Evolutionary conservation across 2,329 filamentous ascomycete genomes (phyloP).

Genomic region (Dendryphion nanum): DNA sequence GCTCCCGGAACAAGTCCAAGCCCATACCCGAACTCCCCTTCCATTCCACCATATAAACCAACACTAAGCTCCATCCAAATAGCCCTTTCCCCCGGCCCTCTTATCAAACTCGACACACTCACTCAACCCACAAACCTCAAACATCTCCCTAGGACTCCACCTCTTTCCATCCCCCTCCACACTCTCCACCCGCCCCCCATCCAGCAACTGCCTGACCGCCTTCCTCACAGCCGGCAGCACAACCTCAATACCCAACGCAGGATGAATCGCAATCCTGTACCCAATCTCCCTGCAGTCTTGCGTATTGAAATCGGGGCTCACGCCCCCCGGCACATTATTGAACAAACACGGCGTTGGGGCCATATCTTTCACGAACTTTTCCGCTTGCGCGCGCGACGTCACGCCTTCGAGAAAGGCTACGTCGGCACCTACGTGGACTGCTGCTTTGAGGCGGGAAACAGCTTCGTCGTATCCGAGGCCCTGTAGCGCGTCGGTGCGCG

Average conservation of each 20-base stretch:
- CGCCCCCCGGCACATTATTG: conserved; percentile 59
- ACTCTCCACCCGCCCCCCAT: conserved; percentile 24
- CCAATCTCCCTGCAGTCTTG: conserved; percentile 56
- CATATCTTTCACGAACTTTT: conserved; percentile 47
- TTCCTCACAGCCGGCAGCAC: conserved; percentile 33
- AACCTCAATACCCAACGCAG: conserved; percentile 32
- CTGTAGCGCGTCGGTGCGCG: conserved; percentile 62
- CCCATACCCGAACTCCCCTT: not conserved
- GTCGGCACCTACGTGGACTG: conserved; percentile 58
- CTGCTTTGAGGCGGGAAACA: conserved; percentile 50
- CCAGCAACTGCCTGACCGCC: conserved; percentile 28
- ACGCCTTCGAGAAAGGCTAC: conserved; percentile 62
- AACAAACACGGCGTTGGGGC: conserved; percentile 53
- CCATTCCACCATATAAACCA: not conserved
- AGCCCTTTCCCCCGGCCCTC: conserved; percentile 43
- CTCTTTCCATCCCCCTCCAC: conserved; percentile 43
- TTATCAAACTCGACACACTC: conserved; percentile 53
- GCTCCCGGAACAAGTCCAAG: too few species aligned
- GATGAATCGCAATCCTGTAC: conserved; percentile 60
- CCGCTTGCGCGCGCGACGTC: conserved; percentile 50
- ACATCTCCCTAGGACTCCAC: conserved; percentile 49
- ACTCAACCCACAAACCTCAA: conserved; percentile 53
- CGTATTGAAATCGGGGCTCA: conserved; percentile 54
- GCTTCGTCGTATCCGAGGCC: conserved; percentile 58
- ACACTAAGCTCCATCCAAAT: conserved; percentile 15